Percentiles rank a stretch among this genome's conserved stretches.
These are phyloP conservation scores for Solanum pimpinellifolium DNA, from an alignment of 257 asterid genomes.

Conservation along the genomic window DNA sequence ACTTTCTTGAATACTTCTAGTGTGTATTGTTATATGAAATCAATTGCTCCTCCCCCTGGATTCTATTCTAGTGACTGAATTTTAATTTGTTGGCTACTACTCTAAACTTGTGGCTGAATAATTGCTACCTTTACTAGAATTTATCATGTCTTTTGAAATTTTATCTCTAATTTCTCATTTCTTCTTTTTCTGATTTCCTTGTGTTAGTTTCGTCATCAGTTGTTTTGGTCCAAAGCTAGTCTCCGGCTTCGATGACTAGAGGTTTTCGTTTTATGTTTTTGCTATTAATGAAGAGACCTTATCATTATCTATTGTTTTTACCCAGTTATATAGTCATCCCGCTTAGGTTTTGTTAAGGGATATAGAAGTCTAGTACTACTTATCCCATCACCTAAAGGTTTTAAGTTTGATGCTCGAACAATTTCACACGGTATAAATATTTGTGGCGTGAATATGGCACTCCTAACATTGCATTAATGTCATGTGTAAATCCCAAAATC, in stretches of 20 bases:
- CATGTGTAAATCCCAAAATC: not conserved
- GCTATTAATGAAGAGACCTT: not conserved
- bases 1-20: not conserved
- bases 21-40: not conserved
- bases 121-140: not conserved
- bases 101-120: not conserved
- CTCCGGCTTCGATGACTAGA: not conserved
- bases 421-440: not conserved
- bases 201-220: not conserved
- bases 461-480: not conserved
- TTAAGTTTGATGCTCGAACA: not conserved
- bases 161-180: not conserved
- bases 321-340: not conserved
- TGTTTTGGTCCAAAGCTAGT: not conserved
- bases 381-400: not conserved
- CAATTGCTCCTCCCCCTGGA: not conserved
- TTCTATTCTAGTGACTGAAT: not conserved
- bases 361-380: not conserved
- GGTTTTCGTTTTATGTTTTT: not conserved
- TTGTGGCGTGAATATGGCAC: not conserved
- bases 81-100: not conserved
- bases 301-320: not conserved
- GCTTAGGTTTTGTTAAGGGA: not conserved
- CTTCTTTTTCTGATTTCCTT: not conserved
- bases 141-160: not conserved